Conservation (phyloP, 148 eudicot species). For the Amaranthus palmeri region DNA sequence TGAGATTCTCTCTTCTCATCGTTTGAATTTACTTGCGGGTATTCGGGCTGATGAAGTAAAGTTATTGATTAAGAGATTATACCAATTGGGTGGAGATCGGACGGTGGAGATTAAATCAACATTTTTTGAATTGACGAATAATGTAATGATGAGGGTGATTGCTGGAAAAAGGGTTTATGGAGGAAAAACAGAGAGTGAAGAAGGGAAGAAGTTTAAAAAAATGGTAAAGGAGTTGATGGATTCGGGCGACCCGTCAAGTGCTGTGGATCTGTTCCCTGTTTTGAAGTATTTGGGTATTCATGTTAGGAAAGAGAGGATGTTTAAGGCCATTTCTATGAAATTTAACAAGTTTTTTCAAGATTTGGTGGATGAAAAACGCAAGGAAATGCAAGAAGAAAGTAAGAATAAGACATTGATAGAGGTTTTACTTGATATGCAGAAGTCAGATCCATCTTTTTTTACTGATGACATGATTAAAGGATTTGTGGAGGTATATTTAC, state of each 20-base stretch:
- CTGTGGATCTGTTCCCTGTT: constrained; percentile 17
- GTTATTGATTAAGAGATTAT: constrained; percentile 12
- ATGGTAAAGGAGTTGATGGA: constrained; percentile 3
- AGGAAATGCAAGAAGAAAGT: neutral
- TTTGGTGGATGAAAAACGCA: constrained; percentile 15
- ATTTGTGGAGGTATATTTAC: constrained; percentile 3
- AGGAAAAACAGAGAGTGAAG: neutral
- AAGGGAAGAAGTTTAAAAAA: constrained; percentile 13
- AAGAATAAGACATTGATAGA: neutral
- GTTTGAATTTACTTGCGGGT: constrained; percentile 27
- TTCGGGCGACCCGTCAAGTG: constrained; percentile 4
- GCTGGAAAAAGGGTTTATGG: constrained; percentile 25
- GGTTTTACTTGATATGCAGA: constrained; percentile 11
- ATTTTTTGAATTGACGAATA: constrained; percentile 21
- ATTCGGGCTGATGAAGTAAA: constrained; percentile 35
- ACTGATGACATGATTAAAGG: constrained; percentile 10
- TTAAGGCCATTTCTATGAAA: constrained; percentile 1
- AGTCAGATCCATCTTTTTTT: constrained; percentile 4
- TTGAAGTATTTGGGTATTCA: constrained; percentile 18
- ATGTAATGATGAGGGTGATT: constrained; percentile 28
- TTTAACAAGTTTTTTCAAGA: constrained; percentile 19
- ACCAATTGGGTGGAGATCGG: neutral
- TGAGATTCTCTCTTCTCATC: constrained; percentile 43
- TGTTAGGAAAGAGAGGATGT: constrained; percentile 2
- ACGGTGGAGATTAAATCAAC: constrained; percentile 12